Base-by-base conservation (phyloP, 441 rosid species). In the Pelargonium cotyledonis region DNA sequence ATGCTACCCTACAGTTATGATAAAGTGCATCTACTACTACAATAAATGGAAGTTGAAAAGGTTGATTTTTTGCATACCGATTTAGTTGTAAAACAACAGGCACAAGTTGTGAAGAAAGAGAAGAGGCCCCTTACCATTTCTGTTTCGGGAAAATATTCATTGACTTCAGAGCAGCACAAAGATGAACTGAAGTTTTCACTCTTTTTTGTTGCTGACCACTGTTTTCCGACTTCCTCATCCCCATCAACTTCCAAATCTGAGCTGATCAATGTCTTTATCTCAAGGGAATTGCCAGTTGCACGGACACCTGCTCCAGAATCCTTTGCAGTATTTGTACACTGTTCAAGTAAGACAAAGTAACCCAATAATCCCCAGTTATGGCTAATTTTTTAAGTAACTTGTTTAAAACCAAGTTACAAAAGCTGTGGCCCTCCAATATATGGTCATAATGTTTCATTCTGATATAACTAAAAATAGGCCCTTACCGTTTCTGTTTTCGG, bases 151-250 rank as follows among this genome's bases (percentile, higher is more conserved):
- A 44, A 6, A 64, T 47, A 72, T 67, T 69, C 73, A 66, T 69
- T 41, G 65, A 68, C 63, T 67, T 65, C 74, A 35, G 67, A 55
- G 62, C 62, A 38, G 49, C 29, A 71, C 68, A 68, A 18, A 61
- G 65, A 72, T 44, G 71, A 72, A 69, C 64, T 72, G 55, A 65
- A 63, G 58, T 58, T 63, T 74, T 49, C 67, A 58, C 69, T 70
- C 76, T 73, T 76, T 40, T 69, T 63, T 41, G 68, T 66, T 74
- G 75, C 72, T 55, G 73, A 69, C 35, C 55, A 65, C n/a, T 63
- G 16, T 70, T 65, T 70, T 15, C 55, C 66, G 43, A 65, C 51
- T 68, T 75, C 63, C 53, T 21, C 26, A 11, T 55, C 62, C 19
- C 67, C 78, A 40, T 47, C 61, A 63, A 67, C 69, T 71, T 68